These are phyloP conservation scores for Pythium chondricola DNA, from an alignment of 352 stramenopile genomes.

Conservation along the genomic window DNA sequence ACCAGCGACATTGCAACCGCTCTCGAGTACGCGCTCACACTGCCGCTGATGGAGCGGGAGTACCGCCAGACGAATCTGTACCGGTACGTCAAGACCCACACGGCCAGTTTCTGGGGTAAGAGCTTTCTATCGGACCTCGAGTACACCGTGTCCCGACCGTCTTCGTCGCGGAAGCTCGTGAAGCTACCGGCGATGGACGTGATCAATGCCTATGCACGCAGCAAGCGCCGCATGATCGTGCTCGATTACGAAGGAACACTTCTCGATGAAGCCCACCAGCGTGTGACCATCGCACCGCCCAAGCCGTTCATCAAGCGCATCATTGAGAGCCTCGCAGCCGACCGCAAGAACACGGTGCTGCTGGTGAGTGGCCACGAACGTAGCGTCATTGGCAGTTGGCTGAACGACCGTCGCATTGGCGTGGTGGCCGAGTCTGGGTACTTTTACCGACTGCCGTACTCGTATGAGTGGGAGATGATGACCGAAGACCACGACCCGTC, in stretches of 20 bases:
- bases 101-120: constrained; percentile 78
- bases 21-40: constrained; percentile 61
- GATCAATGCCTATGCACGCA: constrained; percentile 53
- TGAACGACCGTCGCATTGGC: constrained; percentile 46
- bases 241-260: constrained; percentile 79
- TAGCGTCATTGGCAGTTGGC: constrained; percentile 70
- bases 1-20: constrained; percentile 70
- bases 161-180: constrained; percentile 35
- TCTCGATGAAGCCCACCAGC: constrained; percentile 60
- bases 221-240: constrained; percentile 59
- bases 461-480: constrained; percentile 52
- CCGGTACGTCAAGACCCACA: constrained; percentile 84
- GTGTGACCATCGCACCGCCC: constrained; percentile 41
- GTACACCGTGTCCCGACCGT: constrained; percentile 31
- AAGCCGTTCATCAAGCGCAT: constrained; percentile 60
- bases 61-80: constrained; percentile 82
- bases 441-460: constrained; percentile 47
- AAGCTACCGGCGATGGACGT: constrained; percentile 38
- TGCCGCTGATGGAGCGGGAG: constrained; percentile 79
- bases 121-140: constrained; percentile 76
- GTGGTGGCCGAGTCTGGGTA: constrained; percentile 59
- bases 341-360: constrained; percentile 53
- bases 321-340: constrained; percentile 42
- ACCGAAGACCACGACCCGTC: constrained; percentile 48
- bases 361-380: constrained; percentile 57